Base-by-base conservation (phyloP, 108 stramenopile genomes). In the Cyclotella cryptica region DNA sequence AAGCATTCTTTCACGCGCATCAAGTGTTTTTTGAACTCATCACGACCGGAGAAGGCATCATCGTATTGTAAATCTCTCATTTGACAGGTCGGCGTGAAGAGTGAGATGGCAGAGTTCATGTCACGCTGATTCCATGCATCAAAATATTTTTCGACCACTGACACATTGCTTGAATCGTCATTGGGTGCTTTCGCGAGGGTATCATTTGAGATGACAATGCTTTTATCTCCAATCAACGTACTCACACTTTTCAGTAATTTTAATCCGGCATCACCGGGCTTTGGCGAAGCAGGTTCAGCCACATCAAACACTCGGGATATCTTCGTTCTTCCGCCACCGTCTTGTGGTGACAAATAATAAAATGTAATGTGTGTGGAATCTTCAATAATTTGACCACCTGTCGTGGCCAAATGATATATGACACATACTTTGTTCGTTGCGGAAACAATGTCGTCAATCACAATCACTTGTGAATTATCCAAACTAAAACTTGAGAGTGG, bases 41-140 rank as follows among this genome's bases (percentile, higher is more conserved):
- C 78, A 29, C 75, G 74, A 14, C 88, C 88, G 55, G 55, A 49
- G 39, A 85, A 91, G 64, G 70, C 53, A 39, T 66, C 63, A 52
- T 66, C 58, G 63, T 87, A 91, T 77, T 88, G 86, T 24, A 88
- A 87, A 51, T 89, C 87, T 64, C 89, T 85, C 54, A 88, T 82
- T 24, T 79, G 71, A 42, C 77, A 65, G 40, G 88, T 72, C n/a
- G 85, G 76, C 15, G 69, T 65, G 55, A 89, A 89, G 45, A 42
- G 77, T 28, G 81, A 74, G 12, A 85, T 71, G 14, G 90, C 90
- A 3, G 57, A 26, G 14, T 70, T 79, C 71, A 91, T 88, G 57
- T 89, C 77, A 43, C 90, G 78, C 43, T 59, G 40, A 55, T 88
- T 91, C 90, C 90, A 91, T 18, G 87, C 83, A 6, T 85, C 77